Evolutionary conservation across 2,329 filamentous ascomycete genomes (phyloP), one percentile per base, ranked within the genome.

Genomic region (Venturiaceae sp.): DNA sequence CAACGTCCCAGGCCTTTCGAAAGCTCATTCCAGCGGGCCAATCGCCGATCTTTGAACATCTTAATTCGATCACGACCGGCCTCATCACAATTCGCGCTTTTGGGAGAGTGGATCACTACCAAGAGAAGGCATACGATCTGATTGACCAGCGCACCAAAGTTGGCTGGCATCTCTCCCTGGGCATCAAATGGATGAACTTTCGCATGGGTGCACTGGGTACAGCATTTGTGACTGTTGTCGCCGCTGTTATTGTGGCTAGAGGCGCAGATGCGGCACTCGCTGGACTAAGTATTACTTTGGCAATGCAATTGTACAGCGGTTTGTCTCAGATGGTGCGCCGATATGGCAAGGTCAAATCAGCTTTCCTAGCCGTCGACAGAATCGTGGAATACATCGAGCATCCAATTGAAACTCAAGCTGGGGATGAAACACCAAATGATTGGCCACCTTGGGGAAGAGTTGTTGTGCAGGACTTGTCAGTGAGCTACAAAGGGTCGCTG

Each of bases 1-100:
- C n/a, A n/a, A n/a, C n/a, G n/a, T n/a, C n/a, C n/a, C 36, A n/a
- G n/a, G 36, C 11, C 36, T 79, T 87, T 61, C 92, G 92, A 72
- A 79, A 89, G 5, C 79, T 92, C 1, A 88, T 92, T 69, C 88
- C 84, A 63, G 88, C 81, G 3, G 81, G 83, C 59, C 91, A 90
- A 70, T 88, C 85, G 0, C 89, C 88, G 0, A 83, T 92, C 1
- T 92, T 90, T 64, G 88, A 92, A 68, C 84, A 89, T 62, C 91
- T 92, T 64, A 85, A 85, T 13, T 84, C 86, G 1, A 83, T 86
- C 0, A 78, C 92, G 9, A 80, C 82, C 0, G 89, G 89, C 5
- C 81, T 94, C n/a, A 77, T 82, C 1, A 92, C 88, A 0, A 89
- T 92, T 56, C 82, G 89, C 13, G 86, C 86, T 0, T 92, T 88